Evolutionary conservation across 2,329 filamentous ascomycete species (phyloP), one percentile per base, ranked within the genome.

Genomic region (Fusarium sp.): DNA sequence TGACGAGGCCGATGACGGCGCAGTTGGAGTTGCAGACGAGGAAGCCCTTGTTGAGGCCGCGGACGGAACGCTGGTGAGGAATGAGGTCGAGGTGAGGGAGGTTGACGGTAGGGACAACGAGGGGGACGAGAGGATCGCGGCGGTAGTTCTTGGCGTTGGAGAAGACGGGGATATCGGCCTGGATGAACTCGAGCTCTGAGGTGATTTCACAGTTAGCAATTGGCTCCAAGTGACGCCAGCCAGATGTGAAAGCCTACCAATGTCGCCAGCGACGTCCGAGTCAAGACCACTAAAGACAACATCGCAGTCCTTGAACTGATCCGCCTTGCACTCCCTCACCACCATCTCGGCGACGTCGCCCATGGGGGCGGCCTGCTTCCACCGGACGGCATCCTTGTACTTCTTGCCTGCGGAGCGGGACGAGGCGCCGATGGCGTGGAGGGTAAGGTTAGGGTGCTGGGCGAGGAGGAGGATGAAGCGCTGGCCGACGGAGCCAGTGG

Each of bases 81-180:
- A 98, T 96, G 70, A 98, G 88, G 80, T 93, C 90, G 78, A 98
- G 89, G 84, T 98, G 96, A 49, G 90, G 84, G 14, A 97, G 91
- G 86, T 98, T 98, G 82, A 98, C 95, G 22, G 95, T 98, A 2
- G 96, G 96, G 10, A 98, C 95, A 73, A 98, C 93, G 79, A 98
- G 91, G 12, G 96, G 96, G 3, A 98, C 95, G 57, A 96, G 87
- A 22, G 95, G 94, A 81, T 98, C 92, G 81, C 92, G 92, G 78
- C 96, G 93, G 88, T 98, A 94, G 89, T 98, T 98, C 85, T 98
- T 98, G 60, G 96, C 95, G 83, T 98, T 99, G 79, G 95, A 98
- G 87, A 99, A 98, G 81, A 98, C 93, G 79, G 94, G 91, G 60
- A 98, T 91, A 80, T 98, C 92, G 70, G 94, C 92, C 80, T 92